Percentiles rank a stretch among this genome's conserved stretches.
phyloP scores from a whole-genome alignment of 345 rosid species.

The Corchorus olitorius region DNA sequence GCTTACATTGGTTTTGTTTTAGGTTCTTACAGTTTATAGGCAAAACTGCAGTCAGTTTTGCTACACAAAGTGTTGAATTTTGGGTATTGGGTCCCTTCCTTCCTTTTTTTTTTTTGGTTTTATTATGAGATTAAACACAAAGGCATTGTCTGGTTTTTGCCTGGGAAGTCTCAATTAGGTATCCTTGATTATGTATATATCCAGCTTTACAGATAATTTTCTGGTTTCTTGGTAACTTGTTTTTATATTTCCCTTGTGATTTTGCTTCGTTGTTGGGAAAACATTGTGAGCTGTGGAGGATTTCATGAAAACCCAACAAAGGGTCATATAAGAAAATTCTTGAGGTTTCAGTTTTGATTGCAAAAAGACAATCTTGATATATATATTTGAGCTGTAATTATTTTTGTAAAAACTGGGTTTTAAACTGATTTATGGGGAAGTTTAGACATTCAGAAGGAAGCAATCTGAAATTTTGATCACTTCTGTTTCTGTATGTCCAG shows the following conservation, averaged over 20 bases:
- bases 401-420: conserved; percentile 35
- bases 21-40: conserved; percentile 16
- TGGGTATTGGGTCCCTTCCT: conserved; percentile 34
- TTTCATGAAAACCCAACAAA: conserved; percentile 31
- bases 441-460: conserved; percentile 18
- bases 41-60: conserved; percentile 18
- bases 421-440: conserved; percentile 9
- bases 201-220: conserved; percentile 12
- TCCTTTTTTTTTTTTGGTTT: conserved; percentile 25
- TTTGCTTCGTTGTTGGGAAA: conserved; percentile 24
- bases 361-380: conserved; percentile 32
- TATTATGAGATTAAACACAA: conserved; percentile 28
- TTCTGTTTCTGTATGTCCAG: conserved; percentile 39
- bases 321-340: conserved; percentile 22
- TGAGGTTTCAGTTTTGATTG: conserved; percentile 37
- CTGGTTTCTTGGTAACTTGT: conserved; percentile 26
- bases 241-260: conserved; percentile 21
- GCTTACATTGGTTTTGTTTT: conserved; percentile 26
- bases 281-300: conserved; percentile 29
- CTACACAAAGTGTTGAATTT: conserved; percentile 25
- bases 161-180: conserved; percentile 22
- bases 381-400: conserved; percentile 39
- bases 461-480: conserved; percentile 24
- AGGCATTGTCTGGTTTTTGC: conserved; percentile 24
- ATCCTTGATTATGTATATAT: conserved; percentile 1